These are phyloP conservation scores for Trichothecium sympodiale DNA, from an alignment of 2,329 filamentous ascomycete species.

Conservation along the genomic window DNA sequence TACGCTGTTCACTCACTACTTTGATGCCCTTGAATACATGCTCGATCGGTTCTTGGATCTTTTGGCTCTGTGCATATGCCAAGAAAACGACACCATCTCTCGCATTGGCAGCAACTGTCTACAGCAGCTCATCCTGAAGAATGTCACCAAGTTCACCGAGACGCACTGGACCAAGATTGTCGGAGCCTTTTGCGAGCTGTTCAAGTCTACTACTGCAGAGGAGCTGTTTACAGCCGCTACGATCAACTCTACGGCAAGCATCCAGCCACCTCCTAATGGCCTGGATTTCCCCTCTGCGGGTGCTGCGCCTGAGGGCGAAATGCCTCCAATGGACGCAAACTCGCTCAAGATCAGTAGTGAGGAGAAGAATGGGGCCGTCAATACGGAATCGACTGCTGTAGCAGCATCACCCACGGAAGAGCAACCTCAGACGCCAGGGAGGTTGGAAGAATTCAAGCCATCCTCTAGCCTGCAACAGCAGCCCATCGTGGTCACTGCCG, in stretches of 20 bases:
- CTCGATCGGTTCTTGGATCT: constrained; percentile 93
- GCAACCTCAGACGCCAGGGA: constrained; percentile 24
- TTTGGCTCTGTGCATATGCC: constrained; percentile 89
- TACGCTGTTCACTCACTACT: constrained; percentile 96
- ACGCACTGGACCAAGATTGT: constrained; percentile 94
- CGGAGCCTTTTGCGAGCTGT: constrained; percentile 89
- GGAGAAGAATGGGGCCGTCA: constrained; percentile 28
- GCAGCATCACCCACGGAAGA: constrained; percentile 17
- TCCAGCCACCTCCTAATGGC: constrained; percentile 42
- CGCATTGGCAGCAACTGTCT: constrained; percentile 97
- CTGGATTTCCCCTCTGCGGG: constrained; percentile 33
- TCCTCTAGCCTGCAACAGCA: constrained; percentile 69
- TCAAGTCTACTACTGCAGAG: constrained; percentile 86
- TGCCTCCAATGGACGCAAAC: constrained; percentile 35
- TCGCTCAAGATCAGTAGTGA: constrained; percentile 39
- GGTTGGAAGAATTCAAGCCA: constrained; percentile 80
- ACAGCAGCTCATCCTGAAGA: constrained; percentile 92
- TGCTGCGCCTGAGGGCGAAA: constrained; percentile 22
- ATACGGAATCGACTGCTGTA: constrained; percentile 22
- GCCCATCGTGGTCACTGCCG: constrained; percentile 83
- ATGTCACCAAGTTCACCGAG: constrained; percentile 80
- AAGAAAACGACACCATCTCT: constrained; percentile 97
- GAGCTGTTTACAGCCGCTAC: constrained; percentile 83
- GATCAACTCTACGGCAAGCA: constrained; percentile 38
- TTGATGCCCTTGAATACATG: constrained; percentile 94